Evolutionary conservation across 169 alveolate genomes (phyloP).

Genomic region (Condylostoma magnum): DNA sequence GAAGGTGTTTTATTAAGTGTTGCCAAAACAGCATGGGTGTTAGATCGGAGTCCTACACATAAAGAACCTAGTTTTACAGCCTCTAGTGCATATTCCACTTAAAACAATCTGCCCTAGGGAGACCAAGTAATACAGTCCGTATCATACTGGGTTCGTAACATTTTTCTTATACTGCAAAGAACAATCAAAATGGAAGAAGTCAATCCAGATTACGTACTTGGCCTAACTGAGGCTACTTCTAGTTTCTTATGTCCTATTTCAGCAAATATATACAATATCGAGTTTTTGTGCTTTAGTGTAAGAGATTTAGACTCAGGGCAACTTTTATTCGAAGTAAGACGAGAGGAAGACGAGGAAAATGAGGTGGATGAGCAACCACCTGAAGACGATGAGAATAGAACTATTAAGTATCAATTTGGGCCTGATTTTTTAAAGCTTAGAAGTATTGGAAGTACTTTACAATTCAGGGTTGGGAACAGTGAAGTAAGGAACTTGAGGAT

Average conservation of each 20-base stretch:
- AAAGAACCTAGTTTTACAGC: conserved; percentile 97
- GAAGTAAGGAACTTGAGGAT: conserved; percentile 71
- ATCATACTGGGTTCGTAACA: conserved; percentile 93
- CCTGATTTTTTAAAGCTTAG: conserved; percentile 75
- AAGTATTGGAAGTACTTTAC: conserved; percentile 70
- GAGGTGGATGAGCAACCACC: conserved; percentile 34
- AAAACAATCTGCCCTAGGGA: conserved; percentile 92
- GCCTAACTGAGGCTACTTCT: conserved; percentile 57
- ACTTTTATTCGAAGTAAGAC: conserved; percentile 53
- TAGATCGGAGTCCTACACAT: conserved; percentile 88
- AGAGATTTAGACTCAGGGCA: conserved; percentile 72
- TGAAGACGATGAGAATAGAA: conserved; percentile 61
- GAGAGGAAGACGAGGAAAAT: conserved; percentile 37
- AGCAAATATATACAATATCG: conserved; percentile 67
- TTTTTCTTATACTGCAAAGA: conserved; percentile 34
- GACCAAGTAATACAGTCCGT: conserved; percentile 94
- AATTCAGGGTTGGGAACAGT: conserved; percentile 65
- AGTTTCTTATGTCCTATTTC: conserved; percentile 66
- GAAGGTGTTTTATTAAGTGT: conserved; percentile 88
- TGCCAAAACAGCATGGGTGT: conserved; percentile 89
- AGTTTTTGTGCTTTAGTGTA: conserved; percentile 67
- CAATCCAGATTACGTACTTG: conserved; percentile 64
- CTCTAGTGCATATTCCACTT: conserved; percentile 97
- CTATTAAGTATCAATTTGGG: conserved; percentile 78
- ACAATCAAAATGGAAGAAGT: conserved; percentile 24